Evolutionary conservation across 352 stramenopile genomes (phyloP).

Genomic region (Phytophthora cactorum): DNA sequence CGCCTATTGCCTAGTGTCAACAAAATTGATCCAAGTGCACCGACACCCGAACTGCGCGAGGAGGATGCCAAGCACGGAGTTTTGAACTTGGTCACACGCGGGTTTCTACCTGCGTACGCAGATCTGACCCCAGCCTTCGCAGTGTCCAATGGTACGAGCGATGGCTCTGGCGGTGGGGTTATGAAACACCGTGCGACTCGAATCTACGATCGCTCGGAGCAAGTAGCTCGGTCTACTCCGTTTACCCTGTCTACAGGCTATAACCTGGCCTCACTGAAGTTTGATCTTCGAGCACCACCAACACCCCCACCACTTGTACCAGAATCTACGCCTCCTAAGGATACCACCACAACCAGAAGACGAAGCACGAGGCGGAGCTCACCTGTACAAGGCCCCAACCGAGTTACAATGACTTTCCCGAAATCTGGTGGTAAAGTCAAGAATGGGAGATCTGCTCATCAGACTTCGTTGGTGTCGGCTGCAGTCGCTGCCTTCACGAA

Average conservation of each 20-base stretch:
- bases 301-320: slow-evolving; percentile 6
- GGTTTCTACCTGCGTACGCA: slow-evolving; percentile 63
- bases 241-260: slow-evolving; percentile 74
- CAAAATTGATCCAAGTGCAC: slow-evolving; percentile 62
- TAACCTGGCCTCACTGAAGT: slow-evolving; percentile 81
- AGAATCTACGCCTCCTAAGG: slow-evolving; percentile 1
- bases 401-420: slow-evolving; percentile 40
- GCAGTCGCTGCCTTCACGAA: slow-evolving; percentile 37
- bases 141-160: slow-evolving; percentile 20
- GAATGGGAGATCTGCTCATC: slow-evolving; percentile 12
- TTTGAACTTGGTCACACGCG: slow-evolving; percentile 72
- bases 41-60: slow-evolving; percentile 57
- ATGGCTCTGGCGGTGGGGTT: slow-evolving; percentile 44
- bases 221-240: slow-evolving; percentile 49
- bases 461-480: slow-evolving; percentile 23
- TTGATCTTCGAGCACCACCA: slow-evolving; percentile 53
- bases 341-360: slow-evolving; percentile 12
- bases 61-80: slow-evolving; percentile 70
- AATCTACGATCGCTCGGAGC: slow-evolving; percentile 68
- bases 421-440: slow-evolving; percentile 8
- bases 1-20: slow-evolving; percentile 77
- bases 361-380: slow-evolving; percentile 18
- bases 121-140: slow-evolving; percentile 76
- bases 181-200: slow-evolving; percentile 57
- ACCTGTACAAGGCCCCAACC: slow-evolving; percentile 21